Conservation (phyloP, 2,329 filamentous ascomycete genomes). For the Sporothrix dimorphospora region DNA sequence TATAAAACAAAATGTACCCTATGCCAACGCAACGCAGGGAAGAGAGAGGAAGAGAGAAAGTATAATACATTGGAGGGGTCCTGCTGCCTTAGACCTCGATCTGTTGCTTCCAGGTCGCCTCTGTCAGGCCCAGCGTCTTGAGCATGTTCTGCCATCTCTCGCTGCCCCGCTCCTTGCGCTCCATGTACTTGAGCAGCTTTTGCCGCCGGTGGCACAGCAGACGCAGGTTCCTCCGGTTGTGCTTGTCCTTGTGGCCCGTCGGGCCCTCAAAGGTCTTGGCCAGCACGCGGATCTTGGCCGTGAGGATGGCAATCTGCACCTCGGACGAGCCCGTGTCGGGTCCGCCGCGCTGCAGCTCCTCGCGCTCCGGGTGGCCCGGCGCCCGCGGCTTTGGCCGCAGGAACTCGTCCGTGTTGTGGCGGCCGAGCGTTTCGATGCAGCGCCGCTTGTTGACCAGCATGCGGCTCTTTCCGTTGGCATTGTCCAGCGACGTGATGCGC, state of each 20-base stretch:
- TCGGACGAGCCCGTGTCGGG: slow-evolving; percentile 94
- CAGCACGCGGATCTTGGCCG: slow-evolving; percentile 85
- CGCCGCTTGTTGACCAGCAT: slow-evolving; percentile 81
- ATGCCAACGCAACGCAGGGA: neutral
- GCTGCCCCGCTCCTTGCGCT: slow-evolving; percentile 86
- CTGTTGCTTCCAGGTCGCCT: slow-evolving; percentile 88
- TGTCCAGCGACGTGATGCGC: slow-evolving; percentile 77
- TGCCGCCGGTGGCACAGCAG: slow-evolving; percentile 86
- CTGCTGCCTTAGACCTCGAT: slow-evolving; percentile 60
- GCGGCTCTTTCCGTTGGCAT: slow-evolving; percentile 76
- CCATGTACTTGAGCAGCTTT: slow-evolving; percentile 83
- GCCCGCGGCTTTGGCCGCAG: slow-evolving; percentile 66
- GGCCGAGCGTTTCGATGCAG: slow-evolving; percentile 84
- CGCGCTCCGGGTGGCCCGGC: slow-evolving; percentile 46
- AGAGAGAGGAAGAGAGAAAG: neutral
- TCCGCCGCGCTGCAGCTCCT: slow-evolving; percentile 65
- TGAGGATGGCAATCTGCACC: slow-evolving; percentile 96
- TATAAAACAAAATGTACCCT: slow-evolving; percentile 14
- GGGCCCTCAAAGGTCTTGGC: slow-evolving; percentile 70
- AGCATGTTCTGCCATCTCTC: slow-evolving; percentile 87
- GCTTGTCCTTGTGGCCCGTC: slow-evolving; percentile 79
- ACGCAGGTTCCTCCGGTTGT: slow-evolving; percentile 89
- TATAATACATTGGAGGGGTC: slow-evolving; percentile 22
- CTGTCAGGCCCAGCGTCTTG: slow-evolving; percentile 79
- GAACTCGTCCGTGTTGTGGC: slow-evolving; percentile 79